Percentiles rank a stretch among this genome's conserved stretches.
Evolutionary conservation across 768 basidiomycete species (phyloP).

Genomic region (Xerocomus potaroensis): DNA sequence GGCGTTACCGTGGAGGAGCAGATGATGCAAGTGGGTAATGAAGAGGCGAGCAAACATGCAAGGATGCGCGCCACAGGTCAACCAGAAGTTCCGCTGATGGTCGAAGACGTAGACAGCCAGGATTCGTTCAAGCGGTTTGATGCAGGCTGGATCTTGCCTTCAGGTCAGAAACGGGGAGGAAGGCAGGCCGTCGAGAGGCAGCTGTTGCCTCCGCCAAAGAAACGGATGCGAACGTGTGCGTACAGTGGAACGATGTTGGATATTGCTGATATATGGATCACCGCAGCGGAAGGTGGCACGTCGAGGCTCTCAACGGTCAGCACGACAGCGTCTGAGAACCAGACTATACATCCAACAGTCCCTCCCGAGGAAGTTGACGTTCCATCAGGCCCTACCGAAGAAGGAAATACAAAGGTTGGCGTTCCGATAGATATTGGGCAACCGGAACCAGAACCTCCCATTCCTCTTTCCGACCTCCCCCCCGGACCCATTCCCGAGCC

Average conservation of each 20-base stretch:
- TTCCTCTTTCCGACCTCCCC: background rate
- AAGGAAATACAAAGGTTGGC: constrained; percentile 17
- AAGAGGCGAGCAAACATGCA: constrained; percentile 25
- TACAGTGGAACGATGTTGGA: background rate
- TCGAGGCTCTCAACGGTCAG: constrained; percentile 46
- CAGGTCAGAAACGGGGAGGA: constrained; percentile 64
- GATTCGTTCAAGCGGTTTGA: constrained; percentile 81
- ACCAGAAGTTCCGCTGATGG: constrained; percentile 48
- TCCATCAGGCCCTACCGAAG: constrained; percentile 20
- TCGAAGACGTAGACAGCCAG: constrained; percentile 67
- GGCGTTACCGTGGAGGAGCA: constrained; percentile 13
- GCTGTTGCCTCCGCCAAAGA: constrained; percentile 50
- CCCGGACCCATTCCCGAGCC: constrained; percentile 2
- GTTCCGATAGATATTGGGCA: constrained; percentile 14
- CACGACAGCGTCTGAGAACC: constrained; percentile 45
- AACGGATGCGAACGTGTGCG: constrained; percentile 47
- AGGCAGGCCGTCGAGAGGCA: constrained; percentile 44
- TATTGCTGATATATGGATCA: background rate
- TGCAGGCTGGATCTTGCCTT: constrained; percentile 81
- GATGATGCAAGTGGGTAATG: constrained; percentile 1
- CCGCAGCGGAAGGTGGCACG: constrained; percentile 30
- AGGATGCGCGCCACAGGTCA: constrained; percentile 23
- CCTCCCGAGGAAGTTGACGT: constrained; percentile 24
- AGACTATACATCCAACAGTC: constrained; percentile 29
- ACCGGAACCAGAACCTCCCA: constrained; percentile 4